Conservation (phyloP, 768 basidiomycete genomes). For the Cyclocybe aegerita region DNA sequence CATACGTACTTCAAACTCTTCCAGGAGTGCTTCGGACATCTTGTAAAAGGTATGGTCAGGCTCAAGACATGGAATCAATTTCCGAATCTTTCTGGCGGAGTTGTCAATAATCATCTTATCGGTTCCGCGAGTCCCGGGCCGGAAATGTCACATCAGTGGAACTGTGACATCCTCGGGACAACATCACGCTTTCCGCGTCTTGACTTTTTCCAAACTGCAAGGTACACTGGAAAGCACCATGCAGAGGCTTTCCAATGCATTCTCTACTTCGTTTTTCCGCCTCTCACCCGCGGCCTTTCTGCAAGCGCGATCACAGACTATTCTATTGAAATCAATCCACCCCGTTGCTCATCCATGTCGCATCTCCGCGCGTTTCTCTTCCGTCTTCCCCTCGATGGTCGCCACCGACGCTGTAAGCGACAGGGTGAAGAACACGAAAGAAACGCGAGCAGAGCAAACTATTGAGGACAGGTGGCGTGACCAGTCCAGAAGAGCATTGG, state of each 20-base stretch:
- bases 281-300: conserved; percentile 1
- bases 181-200: no score
- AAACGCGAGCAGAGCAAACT: conserved; percentile 3
- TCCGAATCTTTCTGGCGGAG: no score
- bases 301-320: not conserved
- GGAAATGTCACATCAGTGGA: no score
- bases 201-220: no score
- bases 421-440: not conserved
- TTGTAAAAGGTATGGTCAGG: conserved; percentile 6
- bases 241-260: conserved; percentile 14
- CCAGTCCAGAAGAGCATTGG: conserved; percentile 25
- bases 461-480: conserved; percentile 43
- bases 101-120: conserved; percentile 6
- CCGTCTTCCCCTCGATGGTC: not conserved
- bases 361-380: conserved; percentile 1
- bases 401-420: conserved; percentile 3
- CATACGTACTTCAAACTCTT: conserved; percentile 82
- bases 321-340: no score
- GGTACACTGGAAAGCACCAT: not conserved
- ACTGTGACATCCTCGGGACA: no score
- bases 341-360: not conserved
- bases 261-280: not conserved
- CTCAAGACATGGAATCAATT: not conserved
- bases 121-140: not conserved
- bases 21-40: conserved; percentile 74